phyloP scores from a whole-genome alignment of 78 protist species.

The Speleostelium caveatum region DNA sequence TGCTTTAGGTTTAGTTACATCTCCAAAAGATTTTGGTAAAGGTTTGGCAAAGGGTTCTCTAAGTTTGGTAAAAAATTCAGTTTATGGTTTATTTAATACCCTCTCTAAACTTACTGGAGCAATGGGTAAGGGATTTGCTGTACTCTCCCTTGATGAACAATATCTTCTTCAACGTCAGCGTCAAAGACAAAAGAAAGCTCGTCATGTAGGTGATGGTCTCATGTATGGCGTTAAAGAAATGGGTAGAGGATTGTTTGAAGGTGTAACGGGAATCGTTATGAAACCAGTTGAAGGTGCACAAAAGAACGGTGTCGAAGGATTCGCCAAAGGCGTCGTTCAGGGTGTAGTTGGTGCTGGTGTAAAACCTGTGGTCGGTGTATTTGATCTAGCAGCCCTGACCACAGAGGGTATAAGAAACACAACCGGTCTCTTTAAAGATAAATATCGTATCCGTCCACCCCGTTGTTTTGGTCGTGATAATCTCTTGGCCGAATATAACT shows the following conservation, averaged over 20 bases:
- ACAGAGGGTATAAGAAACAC: slow-evolving; percentile 91
- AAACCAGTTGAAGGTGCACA: slow-evolving; percentile 87
- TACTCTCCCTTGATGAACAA: slow-evolving; percentile 85
- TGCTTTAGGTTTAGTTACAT: slow-evolving; percentile 77
- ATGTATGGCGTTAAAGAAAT: slow-evolving; percentile 48
- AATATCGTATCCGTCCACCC: slow-evolving; percentile 39
- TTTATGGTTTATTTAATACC: slow-evolving; percentile 83
- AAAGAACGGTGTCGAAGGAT: slow-evolving; percentile 86
- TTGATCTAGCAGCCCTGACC: slow-evolving; percentile 82
- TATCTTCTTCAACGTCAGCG: slow-evolving; percentile 57
- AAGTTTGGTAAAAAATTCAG: slow-evolving; percentile 64
- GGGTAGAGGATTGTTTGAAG: slow-evolving; percentile 82
- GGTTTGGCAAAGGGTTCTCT: slow-evolving; percentile 85
- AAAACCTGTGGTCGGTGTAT: slow-evolving; percentile 92
- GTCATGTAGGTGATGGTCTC: slow-evolving; percentile 79
- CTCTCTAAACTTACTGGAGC: slow-evolving; percentile 79
- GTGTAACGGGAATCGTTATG: slow-evolving; percentile 90
- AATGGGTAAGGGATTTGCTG: slow-evolving; percentile 78
- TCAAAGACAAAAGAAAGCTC: slow-evolving; percentile 44
- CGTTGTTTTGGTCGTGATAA: slow-evolving; percentile 46
- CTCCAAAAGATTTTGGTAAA: slow-evolving; percentile 84
- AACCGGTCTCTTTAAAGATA: slow-evolving; percentile 69
- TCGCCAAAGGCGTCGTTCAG: slow-evolving; percentile 88
- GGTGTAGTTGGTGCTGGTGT: slow-evolving; percentile 90
- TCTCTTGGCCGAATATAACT: slow-evolving; percentile 26